Conservation (phyloP, 192 early-diverging fungal genomes). For the Podila clonocystis region DNA sequence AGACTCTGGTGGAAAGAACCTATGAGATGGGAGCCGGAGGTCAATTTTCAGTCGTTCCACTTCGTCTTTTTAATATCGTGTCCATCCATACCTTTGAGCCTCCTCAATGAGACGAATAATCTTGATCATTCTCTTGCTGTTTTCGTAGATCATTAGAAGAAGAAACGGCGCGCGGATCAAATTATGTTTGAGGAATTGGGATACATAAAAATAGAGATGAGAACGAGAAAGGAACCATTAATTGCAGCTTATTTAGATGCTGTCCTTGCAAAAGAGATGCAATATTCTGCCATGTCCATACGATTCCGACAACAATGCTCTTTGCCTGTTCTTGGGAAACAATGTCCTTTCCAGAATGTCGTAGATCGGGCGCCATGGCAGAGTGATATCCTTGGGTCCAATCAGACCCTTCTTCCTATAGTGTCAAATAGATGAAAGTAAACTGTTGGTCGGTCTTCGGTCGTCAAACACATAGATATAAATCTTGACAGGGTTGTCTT, state of each 20-base stretch:
- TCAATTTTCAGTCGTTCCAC: no score
- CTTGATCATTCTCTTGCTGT: constrained; percentile 61
- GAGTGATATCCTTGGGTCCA: constrained; percentile 66
- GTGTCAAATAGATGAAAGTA: no score
- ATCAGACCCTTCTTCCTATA: constrained; percentile 73
- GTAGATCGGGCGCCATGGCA: constrained; percentile 84
- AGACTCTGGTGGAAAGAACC: constrained; percentile 76
- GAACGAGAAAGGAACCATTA: not conserved
- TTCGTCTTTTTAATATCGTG: not conserved
- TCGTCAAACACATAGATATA: not conserved
- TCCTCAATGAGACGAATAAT: constrained; percentile 60
- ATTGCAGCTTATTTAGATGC: constrained; percentile 13
- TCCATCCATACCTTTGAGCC: constrained; percentile 57
- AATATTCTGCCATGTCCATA: constrained; percentile 23
- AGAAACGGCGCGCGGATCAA: constrained; percentile 19
- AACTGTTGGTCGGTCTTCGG: not conserved
- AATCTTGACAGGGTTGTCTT: no score
- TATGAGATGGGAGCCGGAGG: not conserved
- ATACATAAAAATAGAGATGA: not conserved
- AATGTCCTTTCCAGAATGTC: constrained; percentile 63
- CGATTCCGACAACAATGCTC: constrained; percentile 67
- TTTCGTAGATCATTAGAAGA: not conserved
- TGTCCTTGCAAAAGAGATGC: not conserved
- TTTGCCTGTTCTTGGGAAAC: constrained; percentile 76
- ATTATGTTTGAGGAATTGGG: not conserved